A percentile compares a stretch with the other conserved stretches of the same genome.
Conservation (phyloP, 208 protist genomes). For the Crithidia fasciculata region DNA sequence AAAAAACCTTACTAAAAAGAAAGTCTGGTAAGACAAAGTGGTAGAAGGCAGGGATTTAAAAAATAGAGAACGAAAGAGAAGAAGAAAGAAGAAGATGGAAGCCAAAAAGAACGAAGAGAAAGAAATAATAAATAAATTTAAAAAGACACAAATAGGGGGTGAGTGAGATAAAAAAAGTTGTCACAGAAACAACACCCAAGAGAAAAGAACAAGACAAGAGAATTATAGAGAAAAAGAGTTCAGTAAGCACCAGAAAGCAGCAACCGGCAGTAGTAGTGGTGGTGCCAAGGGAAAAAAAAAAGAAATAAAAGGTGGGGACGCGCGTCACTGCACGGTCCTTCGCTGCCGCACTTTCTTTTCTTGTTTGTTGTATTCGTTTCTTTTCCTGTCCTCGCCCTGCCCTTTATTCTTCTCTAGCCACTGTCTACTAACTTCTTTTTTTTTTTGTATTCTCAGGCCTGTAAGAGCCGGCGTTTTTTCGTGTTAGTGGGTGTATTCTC, state of each 20-base stretch:
- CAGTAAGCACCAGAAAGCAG: background rate
- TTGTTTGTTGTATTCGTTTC: no score
- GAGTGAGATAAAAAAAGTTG: background rate
- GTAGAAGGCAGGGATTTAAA: background rate
- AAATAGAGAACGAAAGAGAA: constrained; percentile 1
- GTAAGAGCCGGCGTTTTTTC: no score
- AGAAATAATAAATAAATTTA: no score
- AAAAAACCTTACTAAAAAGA: no score
- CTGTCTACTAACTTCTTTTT: no score
- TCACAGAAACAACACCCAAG: background rate
- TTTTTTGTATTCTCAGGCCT: no score
- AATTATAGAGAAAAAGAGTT: background rate
- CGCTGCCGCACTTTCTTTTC: no score
- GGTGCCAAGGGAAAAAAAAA: background rate
- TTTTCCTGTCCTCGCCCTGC: no score
- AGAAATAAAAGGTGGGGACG: background rate
- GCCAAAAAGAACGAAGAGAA: constrained; percentile 5
- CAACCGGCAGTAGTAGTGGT: background rate
- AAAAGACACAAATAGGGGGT: background rate
- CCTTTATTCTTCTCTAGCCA: no score
- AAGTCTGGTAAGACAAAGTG: no score
- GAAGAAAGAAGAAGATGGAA: background rate
- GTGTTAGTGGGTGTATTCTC: no score
- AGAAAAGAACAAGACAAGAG: background rate
- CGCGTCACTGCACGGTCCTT: background rate